These are phyloP conservation scores for Hypoxylon sp. DNA, from an alignment of 2,329 filamentous ascomycete species.

Conservation along the genomic window DNA sequence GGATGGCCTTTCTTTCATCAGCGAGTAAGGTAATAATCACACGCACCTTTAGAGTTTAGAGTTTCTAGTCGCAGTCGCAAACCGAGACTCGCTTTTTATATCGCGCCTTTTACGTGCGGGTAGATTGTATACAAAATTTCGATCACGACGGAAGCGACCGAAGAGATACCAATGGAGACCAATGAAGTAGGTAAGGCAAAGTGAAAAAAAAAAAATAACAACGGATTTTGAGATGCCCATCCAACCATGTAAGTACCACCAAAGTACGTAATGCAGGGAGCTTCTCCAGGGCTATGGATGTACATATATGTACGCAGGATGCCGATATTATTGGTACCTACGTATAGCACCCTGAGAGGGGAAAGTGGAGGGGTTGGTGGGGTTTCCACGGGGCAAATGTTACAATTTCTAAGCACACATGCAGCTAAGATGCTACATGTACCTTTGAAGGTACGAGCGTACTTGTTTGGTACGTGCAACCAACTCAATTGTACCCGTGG, in stretches of 20 bases:
- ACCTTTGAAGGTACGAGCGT: neutral
- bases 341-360: slow-evolving; percentile 5
- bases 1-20: neutral
- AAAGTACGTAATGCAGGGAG: slow-evolving; percentile 13
- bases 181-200: neutral
- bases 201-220: slow-evolving; percentile 1
- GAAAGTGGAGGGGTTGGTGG: slow-evolving; percentile 24
- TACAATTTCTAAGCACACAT: slow-evolving; percentile 2
- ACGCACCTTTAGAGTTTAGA: neutral
- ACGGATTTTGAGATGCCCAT: slow-evolving; percentile 25
- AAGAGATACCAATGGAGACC: neutral
- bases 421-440: neutral
- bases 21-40: neutral
- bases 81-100: neutral
- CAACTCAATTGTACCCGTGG: neutral
- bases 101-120: neutral
- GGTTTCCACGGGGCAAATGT: slow-evolving; percentile 1
- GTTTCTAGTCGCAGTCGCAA: neutral
- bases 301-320: slow-evolving; percentile 3
- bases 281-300: too few species aligned
- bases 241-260: neutral
- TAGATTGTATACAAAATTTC: neutral
- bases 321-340: slow-evolving; percentile 5
- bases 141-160: neutral
- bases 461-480: neutral